Evolutionary conservation across 176 grass and related monocot genomes (phyloP), one percentile per base, ranked within the genome.

Genomic region (Typha latifolia): DNA sequence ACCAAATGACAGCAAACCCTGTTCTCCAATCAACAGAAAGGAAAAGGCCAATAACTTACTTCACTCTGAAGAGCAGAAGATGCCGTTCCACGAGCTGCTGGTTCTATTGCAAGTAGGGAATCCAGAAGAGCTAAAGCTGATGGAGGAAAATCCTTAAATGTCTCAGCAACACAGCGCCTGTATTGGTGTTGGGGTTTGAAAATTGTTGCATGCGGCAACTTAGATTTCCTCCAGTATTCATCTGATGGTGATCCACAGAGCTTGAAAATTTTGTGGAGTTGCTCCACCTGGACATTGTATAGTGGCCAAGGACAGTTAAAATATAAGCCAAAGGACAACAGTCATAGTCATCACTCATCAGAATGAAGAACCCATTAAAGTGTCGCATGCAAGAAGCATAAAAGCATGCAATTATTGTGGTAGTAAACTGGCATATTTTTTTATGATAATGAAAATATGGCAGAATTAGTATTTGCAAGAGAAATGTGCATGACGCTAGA

Each of bases 221-320:
- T 87, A 1, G 84, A 82, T 57, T 82, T 91, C 26, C 63, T 77
- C 88, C 88, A 91, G 75, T 87, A 91, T 13, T 91, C 78, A 56
- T 91, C 88, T 1, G 88, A 87, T 19, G 88, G 88, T 37, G 88
- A 91, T 19, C 88, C 88, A 34, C 88, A 91, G 12, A 91, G 88
- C 84, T 91, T 91, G 78, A 91, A 91, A 66, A 91, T 91, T 72
- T 91, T 91, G 81, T 91, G 88, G 56, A 91, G 61, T 79, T 91
- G 88, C 78, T 91, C 88, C 53, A 91, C 85, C 87, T 90, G 67
- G 22, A 48, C 9, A 47, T 56, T 15, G 63, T 49, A 57, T 12
- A 22, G 26, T 20, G 48, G 14, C 20, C 57, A 66, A 7, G 9
- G 27, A 47, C 26, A 67, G 31, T 66, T 11, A 73, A 31, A 9